These are phyloP conservation scores for Hypseocharis bilobata DNA, from an alignment of 441 rosid species.

Conservation along the genomic window DNA sequence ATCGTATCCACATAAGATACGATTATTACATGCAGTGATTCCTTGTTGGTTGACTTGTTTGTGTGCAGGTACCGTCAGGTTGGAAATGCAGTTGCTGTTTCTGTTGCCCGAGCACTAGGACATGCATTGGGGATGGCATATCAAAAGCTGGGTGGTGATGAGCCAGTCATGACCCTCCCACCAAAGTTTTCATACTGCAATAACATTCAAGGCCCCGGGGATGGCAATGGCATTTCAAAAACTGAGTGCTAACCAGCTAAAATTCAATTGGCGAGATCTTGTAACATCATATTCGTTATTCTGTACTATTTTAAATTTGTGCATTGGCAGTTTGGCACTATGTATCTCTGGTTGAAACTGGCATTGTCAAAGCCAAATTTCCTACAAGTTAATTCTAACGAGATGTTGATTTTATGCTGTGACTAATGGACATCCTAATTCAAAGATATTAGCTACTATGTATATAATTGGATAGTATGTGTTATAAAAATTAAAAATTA, in stretches of 20 bases:
- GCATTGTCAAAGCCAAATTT: too few relatives aligned
- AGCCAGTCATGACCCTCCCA: constrained; percentile 57
- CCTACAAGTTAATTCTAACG: too few relatives aligned
- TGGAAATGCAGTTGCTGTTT: constrained; percentile 82
- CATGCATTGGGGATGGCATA: constrained; percentile 60
- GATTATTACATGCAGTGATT: neutral
- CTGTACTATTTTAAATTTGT: too few relatives aligned
- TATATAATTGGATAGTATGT: too few relatives aligned
- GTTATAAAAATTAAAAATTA: too few relatives aligned
- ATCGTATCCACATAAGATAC: neutral
- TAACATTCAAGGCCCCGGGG: neutral
- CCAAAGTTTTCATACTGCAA: constrained; percentile 34
- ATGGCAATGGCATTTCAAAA: neutral
- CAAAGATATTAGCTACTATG: too few relatives aligned
- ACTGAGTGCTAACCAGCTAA: neutral
- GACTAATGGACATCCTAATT: too few relatives aligned
- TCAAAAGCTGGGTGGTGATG: constrained; percentile 33
- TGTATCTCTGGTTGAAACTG: too few relatives aligned
- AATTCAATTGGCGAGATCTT: too few relatives aligned
- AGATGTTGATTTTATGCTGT: too few relatives aligned
- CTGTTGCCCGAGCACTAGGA: constrained; percentile 76
- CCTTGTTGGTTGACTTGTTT: neutral
- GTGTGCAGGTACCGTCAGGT: constrained; percentile 64
- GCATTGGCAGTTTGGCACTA: too few relatives aligned
- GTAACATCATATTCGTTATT: too few relatives aligned